Conservation (phyloP, 2,329 filamentous ascomycete genomes). For the Fusarium bulbicola region DNA sequence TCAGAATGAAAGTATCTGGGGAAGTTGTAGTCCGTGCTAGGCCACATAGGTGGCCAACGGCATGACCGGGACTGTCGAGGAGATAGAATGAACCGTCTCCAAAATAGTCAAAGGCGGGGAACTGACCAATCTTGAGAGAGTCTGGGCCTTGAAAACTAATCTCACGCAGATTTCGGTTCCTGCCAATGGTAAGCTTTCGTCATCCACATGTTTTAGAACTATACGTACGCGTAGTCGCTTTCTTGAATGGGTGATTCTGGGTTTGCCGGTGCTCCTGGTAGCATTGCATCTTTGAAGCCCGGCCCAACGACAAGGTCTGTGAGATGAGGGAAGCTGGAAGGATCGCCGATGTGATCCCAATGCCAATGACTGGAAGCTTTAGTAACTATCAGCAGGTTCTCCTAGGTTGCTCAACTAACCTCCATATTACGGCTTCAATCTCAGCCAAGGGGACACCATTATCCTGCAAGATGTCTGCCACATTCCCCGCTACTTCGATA, state of each 20-base stretch:
- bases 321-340: conserved; percentile 54
- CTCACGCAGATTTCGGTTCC: conserved; percentile 40
- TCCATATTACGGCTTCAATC: conserved; percentile 38
- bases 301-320: conserved; percentile 62
- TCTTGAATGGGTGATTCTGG: conserved; percentile 47
- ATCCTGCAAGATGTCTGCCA: conserved; percentile 33
- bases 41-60: conserved; percentile 53
- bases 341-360: conserved; percentile 63
- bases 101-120: conserved; percentile 53
- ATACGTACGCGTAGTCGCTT: conserved; percentile 46
- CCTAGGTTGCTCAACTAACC: not conserved
- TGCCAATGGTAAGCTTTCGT: not conserved
- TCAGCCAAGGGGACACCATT: conserved; percentile 4
- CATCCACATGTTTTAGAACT: accelerated
- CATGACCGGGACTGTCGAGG: conserved; percentile 53
- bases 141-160: conserved; percentile 37
- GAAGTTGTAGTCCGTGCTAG: conserved; percentile 49
- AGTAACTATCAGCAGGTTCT: not conserved
- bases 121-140: conserved; percentile 47
- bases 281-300: conserved; percentile 56
- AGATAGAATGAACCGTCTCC: conserved; percentile 54
- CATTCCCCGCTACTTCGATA: conserved; percentile 39
- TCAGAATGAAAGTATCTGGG: conserved; percentile 51
- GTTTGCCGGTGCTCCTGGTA: conserved; percentile 58
- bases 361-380: conserved; percentile 52